Evolutionary conservation across 129 eudicot genomes (phyloP), one percentile per base, ranked within the genome.

Genomic region (Chrysanthemum makinoi): DNA sequence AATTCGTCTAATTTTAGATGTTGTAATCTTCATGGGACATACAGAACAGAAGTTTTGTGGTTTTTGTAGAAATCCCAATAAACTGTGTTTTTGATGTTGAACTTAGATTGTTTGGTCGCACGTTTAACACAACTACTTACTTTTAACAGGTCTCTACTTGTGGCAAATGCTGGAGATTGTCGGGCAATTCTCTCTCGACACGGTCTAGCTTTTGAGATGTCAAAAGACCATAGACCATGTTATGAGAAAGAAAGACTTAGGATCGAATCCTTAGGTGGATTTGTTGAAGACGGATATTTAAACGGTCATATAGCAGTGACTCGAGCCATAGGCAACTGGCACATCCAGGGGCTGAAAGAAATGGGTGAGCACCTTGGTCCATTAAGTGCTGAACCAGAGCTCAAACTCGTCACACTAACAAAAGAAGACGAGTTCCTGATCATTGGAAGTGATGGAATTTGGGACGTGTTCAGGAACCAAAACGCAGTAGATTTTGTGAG

Each of bases 391-490:
- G 97, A 94, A 75, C 98, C 98, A 7, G 98, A 94, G 74, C 91
- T 94, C 51, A 94, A 90, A 73, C 71, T 89, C 26, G 51, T 80
- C 46, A 90, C 96, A n/a, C 77, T 94, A 55, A 86, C 87, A 0
- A 87, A 84, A 69, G 96, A 94, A 70, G 99, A 94, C 18, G 99
- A 94, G 77, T 94, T 94, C 75, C 75, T 94, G 80, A 80, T 94
- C 50, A 90, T 94, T 1, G 99, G 89, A 18, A 89, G 97, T 48
- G 99, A 94, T 57, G 99, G 99, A 33, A 81, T 94, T 12, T 94
- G 99, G 99, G 99, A 94, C 16, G 87, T 94, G 16, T 90, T 94
- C 51, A 81, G 86, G 72, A 90, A 79, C 87, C 99, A 94, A 78
- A 90, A 94, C 19, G 99, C 97, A 12, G 93, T 94, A 5, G 97